Conservation (phyloP, 148 eudicot species). For the Amaranthus palmeri region DNA sequence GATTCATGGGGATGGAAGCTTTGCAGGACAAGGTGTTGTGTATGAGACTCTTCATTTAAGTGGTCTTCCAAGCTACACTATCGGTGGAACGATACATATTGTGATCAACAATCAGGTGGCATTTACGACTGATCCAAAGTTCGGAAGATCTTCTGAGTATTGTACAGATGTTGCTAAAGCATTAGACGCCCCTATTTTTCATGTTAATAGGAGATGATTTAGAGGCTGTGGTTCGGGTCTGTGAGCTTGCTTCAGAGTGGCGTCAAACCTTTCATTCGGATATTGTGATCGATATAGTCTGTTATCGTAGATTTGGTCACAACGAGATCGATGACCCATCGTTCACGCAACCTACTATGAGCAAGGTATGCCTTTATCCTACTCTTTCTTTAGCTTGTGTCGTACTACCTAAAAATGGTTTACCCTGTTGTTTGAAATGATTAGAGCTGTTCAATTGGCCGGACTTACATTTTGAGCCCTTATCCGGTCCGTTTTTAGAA, state of each 20-base stretch:
- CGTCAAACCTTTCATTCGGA: slow-evolving; percentile 93
- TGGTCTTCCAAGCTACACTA: slow-evolving; percentile 85
- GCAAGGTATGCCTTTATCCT: slow-evolving; percentile 40
- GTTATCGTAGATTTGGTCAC: slow-evolving; percentile 92
- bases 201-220: slow-evolving; percentile 96
- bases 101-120: slow-evolving; percentile 95
- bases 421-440: too few species aligned
- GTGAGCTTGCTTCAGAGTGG: slow-evolving; percentile 99
- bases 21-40: slow-evolving; percentile 97
- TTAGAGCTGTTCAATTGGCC: too few species aligned
- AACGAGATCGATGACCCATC: slow-evolving; percentile 96
- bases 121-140: slow-evolving; percentile 77
- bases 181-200: slow-evolving; percentile 79
- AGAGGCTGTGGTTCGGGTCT: slow-evolving; percentile 86
- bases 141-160: slow-evolving; percentile 91
- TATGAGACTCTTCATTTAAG: slow-evolving; percentile 93
- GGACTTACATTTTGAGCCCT: too few species aligned
- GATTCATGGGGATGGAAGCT: slow-evolving; percentile 93
- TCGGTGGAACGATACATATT: slow-evolving; percentile 88
- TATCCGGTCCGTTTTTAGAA: too few species aligned
- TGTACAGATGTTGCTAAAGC: slow-evolving; percentile 62
- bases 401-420: too few species aligned
- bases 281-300: slow-evolving; percentile 87
- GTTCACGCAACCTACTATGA: slow-evolving; percentile 92
- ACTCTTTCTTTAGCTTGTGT: too few species aligned